These are phyloP conservation scores for Barnettozyma wickerhamii DNA, from an alignment of 805 yeast species.

Conservation along the genomic window DNA sequence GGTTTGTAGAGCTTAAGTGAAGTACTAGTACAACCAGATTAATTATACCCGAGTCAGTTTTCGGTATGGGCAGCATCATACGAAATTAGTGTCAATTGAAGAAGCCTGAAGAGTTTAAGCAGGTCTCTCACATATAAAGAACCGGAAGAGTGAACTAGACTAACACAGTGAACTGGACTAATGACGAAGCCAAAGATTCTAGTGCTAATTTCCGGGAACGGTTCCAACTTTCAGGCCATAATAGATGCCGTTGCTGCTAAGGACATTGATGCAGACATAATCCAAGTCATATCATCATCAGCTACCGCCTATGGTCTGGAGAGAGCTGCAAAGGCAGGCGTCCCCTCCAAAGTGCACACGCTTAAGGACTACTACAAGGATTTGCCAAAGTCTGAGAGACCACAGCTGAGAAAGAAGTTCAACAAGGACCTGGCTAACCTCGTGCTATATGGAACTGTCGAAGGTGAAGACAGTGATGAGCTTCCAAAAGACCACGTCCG, in stretches of 20 bases:
- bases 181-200: conserved; percentile 30
- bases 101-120: too few species aligned
- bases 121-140: too few species aligned
- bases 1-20: too few species aligned
- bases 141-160: too few species aligned
- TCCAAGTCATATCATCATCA: conserved; percentile 81
- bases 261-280: conserved; percentile 48
- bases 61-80: neutral
- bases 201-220: conserved; percentile 91
- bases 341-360: conserved; percentile 70
- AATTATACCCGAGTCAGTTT: neutral
- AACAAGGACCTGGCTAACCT: conserved; percentile 73
- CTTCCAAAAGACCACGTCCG: conserved; percentile 30
- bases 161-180: neutral
- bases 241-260: conserved; percentile 61
- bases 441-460: conserved; percentile 46
- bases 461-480: conserved; percentile 28
- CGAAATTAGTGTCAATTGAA: neutral
- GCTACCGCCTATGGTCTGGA: conserved; percentile 81
- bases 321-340: conserved; percentile 66
- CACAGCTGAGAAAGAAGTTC: conserved; percentile 60
- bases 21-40: too few species aligned
- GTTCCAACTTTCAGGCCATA: conserved; percentile 92
- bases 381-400: conserved; percentile 66
- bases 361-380: conserved; percentile 71